phyloP scores from a whole-genome alignment of 2,329 filamentous ascomycete species.

The Diplodia mutila region DNA sequence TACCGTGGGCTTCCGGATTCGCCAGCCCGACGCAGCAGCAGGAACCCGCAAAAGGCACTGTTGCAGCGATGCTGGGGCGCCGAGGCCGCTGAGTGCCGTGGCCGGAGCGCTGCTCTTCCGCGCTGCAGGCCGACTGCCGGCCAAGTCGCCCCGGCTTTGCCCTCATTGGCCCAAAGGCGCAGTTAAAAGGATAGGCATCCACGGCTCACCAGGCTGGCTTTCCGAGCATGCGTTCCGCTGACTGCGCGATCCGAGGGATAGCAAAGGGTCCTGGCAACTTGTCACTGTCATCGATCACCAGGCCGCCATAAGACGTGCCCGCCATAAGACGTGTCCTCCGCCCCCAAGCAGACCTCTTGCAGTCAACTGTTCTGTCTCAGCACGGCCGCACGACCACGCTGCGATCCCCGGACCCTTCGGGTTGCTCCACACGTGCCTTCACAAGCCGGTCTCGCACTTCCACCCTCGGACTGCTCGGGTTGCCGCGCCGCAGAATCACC shows the following conservation, averaged over 20 bases:
- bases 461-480: conserved; percentile 5
- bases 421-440: conserved; percentile 19
- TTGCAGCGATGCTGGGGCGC: neutral
- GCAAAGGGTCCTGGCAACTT: neutral
- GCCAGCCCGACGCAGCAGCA: neutral
- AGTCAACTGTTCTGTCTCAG: conserved; percentile 2
- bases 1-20: conserved; percentile 5
- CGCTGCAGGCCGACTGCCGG: conserved; percentile 6
- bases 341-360: neutral
- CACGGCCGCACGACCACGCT: conserved; percentile 14
- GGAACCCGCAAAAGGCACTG: neutral
- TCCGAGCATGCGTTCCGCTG: conserved; percentile 5
- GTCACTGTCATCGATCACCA: conserved; percentile 15
- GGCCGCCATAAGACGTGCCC: conserved; percentile 9
- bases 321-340: conserved; percentile 11
- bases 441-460: conserved; percentile 20
- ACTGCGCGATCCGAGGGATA: conserved; percentile 13
- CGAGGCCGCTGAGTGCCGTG: neutral
- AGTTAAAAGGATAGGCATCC: neutral
- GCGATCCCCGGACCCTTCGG: conserved; percentile 16
- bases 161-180: neutral
- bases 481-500: conserved; percentile 19
- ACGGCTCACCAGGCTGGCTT: neutral
- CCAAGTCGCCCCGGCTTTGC: conserved; percentile 3
- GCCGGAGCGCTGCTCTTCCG: conserved; percentile 17